Base-by-base conservation (phyloP, 305 asterid genomes). In the Coffea humblotiana region DNA sequence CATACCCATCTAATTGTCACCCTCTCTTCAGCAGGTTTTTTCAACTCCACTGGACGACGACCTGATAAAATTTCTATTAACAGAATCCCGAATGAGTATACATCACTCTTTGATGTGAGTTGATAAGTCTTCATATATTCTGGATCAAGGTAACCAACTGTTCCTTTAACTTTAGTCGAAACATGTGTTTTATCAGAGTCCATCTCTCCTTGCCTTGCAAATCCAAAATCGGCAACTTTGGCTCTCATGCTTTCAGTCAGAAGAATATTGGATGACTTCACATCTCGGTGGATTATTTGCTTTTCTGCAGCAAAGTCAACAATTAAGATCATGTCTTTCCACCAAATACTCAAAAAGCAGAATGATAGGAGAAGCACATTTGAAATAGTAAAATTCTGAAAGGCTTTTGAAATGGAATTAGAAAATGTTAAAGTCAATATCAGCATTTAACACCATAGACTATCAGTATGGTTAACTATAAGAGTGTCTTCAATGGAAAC, bases 191-290 rank as follows among this genome's bases (percentile, higher is more conserved):
- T 90, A 18, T 94, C 99, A 8, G 90, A 51, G 79, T 94, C 97
- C 65, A 83, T 71, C n/a, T 89, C 97, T 61, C 96, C 98, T 13
- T 89, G 89, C 88, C 90, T 89, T 0, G 99, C 99, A 56, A 94
- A 96, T 77, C 98, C 99, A 80, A 96, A 96, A 86, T 96, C 99
- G 3, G 99, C 97, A 72, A 96, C 99, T 83, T 96, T 96, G 79
- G 97, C 97, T 79, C 91, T 89, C 91, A 92, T 86, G 89, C 95
- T 90, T 61, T 93, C 98, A 2, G 97, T 96, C 87, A 96, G 88
- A 80, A 96, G 97, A 82, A 96, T 93, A 79, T 96, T 96, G 49
- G 99, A 96, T 63, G 99, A 94, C 91, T 96, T 94, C 0, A 96
- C 96, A 82, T 96, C 99, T 88, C 99, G 87, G 88, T 96, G 99